phyloP scores from a whole-genome alignment of 768 basidiomycete species.

The Rhizopogon sp. region DNA sequence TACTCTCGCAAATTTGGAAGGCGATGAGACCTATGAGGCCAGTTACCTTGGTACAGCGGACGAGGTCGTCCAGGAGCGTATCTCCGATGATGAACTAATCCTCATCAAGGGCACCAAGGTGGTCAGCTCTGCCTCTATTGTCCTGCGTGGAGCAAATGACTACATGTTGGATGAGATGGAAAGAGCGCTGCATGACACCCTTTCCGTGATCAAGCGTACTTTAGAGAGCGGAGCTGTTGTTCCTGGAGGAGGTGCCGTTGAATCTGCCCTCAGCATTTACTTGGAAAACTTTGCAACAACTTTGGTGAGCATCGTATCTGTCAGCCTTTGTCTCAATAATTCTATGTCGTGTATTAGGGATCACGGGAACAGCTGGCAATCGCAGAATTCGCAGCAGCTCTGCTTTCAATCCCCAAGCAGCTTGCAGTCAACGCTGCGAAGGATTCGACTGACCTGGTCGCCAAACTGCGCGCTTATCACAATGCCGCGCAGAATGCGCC shows the following conservation, averaged over 20 bases:
- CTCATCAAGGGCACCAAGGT: conserved; percentile 97
- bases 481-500: conserved; percentile 94
- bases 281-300: conserved; percentile 99
- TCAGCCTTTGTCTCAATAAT: background rate
- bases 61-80: conserved; percentile 94
- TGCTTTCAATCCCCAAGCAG: conserved; percentile 94
- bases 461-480: conserved; percentile 95
- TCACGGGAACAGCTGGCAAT: conserved; percentile 98
- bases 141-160: conserved; percentile 96
- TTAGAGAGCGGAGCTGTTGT: conserved; percentile 94
- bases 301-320: conserved; percentile 51
- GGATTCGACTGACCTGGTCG: conserved; percentile 95
- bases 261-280: conserved; percentile 95
- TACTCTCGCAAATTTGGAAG: conserved; percentile 92
- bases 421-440: conserved; percentile 98
- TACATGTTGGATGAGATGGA: conserved; percentile 99
- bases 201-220: conserved; percentile 95
- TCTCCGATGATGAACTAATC: conserved; percentile 98
- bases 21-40: conserved; percentile 95
- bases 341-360: conserved; percentile 49
- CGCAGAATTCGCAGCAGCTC: conserved; percentile 93
- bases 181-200: conserved; percentile 87
- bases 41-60: conserved; percentile 89
- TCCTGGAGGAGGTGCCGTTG: conserved; percentile 96
- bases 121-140: conserved; percentile 88